These are phyloP conservation scores for Phytophthora colocasiae DNA, from an alignment of 352 stramenopile species.

Conservation along the genomic window DNA sequence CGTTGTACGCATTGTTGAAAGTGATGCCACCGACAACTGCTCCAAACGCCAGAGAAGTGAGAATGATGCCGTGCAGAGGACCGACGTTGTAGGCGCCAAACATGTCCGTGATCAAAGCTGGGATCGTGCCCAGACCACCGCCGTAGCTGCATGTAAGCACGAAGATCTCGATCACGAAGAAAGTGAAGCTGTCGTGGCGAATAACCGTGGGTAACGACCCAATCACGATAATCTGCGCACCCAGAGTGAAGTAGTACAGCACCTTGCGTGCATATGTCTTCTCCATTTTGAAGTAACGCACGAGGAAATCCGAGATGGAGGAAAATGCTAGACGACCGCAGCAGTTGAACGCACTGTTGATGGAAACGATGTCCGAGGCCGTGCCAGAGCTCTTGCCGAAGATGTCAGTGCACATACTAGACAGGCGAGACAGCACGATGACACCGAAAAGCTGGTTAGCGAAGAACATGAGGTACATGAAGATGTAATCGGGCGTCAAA, in stretches of 20 bases:
- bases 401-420: conserved; percentile 54
- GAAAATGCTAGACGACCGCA: conserved; percentile 50
- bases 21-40: conserved; percentile 74
- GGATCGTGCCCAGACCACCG: conserved; percentile 76
- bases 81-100: conserved; percentile 83
- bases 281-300: conserved; percentile 46
- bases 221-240: conserved; percentile 72
- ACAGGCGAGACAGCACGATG: conserved; percentile 67
- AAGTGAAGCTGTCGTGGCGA: conserved; percentile 54
- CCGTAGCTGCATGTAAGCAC: conserved; percentile 76
- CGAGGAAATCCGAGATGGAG: conserved; percentile 45
- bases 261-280: conserved; percentile 52
- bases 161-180: conserved; percentile 70
- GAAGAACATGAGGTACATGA: conserved; percentile 76
- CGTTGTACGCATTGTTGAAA: conserved; percentile 69
- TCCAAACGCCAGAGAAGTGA: conserved; percentile 77
- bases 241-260: conserved; percentile 74
- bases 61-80: conserved; percentile 55
- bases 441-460: conserved; percentile 65
- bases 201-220: conserved; percentile 65
- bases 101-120: conserved; percentile 81
- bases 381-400: no score
- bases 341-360: conserved; percentile 69
- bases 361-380: no score
- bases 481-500: conserved; percentile 59